Base-by-base conservation (phyloP, 768 basidiomycete species). In the Lactifluus echinatus region DNA sequence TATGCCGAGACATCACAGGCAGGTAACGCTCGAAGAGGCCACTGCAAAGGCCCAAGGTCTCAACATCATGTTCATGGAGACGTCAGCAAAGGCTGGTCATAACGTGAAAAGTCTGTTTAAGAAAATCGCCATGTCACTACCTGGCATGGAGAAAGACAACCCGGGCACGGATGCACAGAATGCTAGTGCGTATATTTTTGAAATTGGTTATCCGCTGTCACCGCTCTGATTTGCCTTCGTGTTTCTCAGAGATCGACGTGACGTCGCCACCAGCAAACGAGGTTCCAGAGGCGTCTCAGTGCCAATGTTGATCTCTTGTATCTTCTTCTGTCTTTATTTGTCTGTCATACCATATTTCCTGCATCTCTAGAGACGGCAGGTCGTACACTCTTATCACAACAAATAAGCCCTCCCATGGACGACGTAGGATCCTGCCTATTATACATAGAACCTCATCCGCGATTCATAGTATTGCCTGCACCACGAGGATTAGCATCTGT, bases 41-140 rank as follows among this genome's bases (percentile, higher is more conserved):
- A 95, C 94, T 24, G 82, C 85, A 44, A 93, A 93, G 67, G 80
- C 93, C 14, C 86, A 90, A 44, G 86, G 95, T 69, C 75, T 96
- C 61, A 87, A 85, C 66, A 91, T 98, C 64, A 91, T 98, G 87
- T 96, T 95, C 69, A 98, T 98, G 87, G 96, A 99, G 74, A 98
- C 96, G 8, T 96, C 93, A 28, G 96, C 96, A 29, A 99, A 99
- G 71, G 96, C 96, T 7, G 96, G 96, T 2, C 96, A 98, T 70
- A 99, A 99, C 63, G 96, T 99, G 60, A 99, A 99, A 76, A 90
- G 90, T 63, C 72, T 99, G 64, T 99, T 99, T 79, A 94, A 97
- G 77, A 98, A 98, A 79, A 99, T 99, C 63, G 96, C 96, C 1
- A 85, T 98, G 86, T 93, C 93, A 2, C 73, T 99, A 49, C 95